These are phyloP conservation scores for Lichtheimia corymbifera DNA, from an alignment of 371 early-diverging fungal genomes.

Conservation along the genomic window DNA sequence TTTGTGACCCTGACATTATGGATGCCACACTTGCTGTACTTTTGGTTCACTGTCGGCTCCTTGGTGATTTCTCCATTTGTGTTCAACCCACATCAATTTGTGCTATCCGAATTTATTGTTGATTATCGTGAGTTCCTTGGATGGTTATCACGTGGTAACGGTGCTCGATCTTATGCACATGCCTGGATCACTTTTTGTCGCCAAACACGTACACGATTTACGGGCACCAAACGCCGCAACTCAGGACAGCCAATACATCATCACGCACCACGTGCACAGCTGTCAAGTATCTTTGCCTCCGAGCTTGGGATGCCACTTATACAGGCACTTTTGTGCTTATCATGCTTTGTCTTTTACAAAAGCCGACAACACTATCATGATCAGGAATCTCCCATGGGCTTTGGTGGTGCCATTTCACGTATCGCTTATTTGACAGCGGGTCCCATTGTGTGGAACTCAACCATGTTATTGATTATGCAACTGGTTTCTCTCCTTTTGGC, in stretches of 20 bases:
- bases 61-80: slow-evolving; percentile 78
- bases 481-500: slow-evolving; percentile 67
- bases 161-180: slow-evolving; percentile 59
- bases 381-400: slow-evolving; percentile 22
- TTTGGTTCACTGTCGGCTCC: slow-evolving; percentile 81
- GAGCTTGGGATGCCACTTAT: slow-evolving; percentile 80
- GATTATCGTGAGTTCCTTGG: slow-evolving; percentile 81
- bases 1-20: slow-evolving; percentile 76
- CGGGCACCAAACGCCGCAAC: slow-evolving; percentile 65
- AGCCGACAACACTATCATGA: slow-evolving; percentile 35
- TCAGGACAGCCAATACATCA: slow-evolving; percentile 33
- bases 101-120: slow-evolving; percentile 69
- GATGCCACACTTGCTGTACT: slow-evolving; percentile 79
- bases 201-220: slow-evolving; percentile 69
- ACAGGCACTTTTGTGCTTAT: slow-evolving; percentile 60
- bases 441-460: slow-evolving; percentile 74
- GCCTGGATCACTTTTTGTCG: slow-evolving; percentile 86
- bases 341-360: slow-evolving; percentile 66
- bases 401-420: slow-evolving; percentile 44
- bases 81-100: slow-evolving; percentile 87
- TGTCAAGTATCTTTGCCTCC: slow-evolving; percentile 70
- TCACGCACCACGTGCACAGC: slow-evolving; percentile 68
- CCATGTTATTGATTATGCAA: slow-evolving; percentile 65
- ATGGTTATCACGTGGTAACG: slow-evolving; percentile 81
- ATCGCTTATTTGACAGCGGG: slow-evolving; percentile 61